phyloP scores from a whole-genome alignment of 1,284 basidiomycete genomes.

The Mixia osmundae region DNA sequence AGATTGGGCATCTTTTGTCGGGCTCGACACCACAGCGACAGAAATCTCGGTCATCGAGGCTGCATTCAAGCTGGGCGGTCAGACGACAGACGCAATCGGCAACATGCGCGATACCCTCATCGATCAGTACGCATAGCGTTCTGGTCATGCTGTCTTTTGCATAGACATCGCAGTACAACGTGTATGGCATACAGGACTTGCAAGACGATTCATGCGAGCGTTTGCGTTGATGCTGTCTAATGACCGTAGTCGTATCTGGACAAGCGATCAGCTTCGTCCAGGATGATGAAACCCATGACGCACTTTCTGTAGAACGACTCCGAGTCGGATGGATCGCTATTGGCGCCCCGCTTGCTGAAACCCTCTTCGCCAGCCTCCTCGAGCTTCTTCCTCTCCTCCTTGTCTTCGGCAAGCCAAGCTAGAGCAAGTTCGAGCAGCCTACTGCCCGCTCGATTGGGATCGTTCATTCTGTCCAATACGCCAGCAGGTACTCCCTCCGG shows the following conservation, averaged over 20 bases:
- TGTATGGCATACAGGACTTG: not conserved
- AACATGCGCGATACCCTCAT: slow-evolving; percentile 18
- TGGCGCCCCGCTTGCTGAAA: slow-evolving; percentile 41
- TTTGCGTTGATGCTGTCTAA: no score
- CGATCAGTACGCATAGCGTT: slow-evolving; percentile 13
- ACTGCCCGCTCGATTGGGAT: slow-evolving; percentile 21
- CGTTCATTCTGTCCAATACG: slow-evolving; percentile 13
- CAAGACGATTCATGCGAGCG: no score
- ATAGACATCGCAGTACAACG: not conserved
- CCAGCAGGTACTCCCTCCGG: slow-evolving; percentile 6
- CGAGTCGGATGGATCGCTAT: slow-evolving; percentile 37
- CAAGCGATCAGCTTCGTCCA: no score
- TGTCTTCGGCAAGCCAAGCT: slow-evolving; percentile 63
- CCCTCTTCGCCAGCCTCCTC: slow-evolving; percentile 26
- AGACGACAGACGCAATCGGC: slow-evolving; percentile 13
- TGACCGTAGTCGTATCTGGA: slow-evolving; percentile 12
- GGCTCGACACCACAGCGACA: slow-evolving; percentile 87
- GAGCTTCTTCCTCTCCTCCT: slow-evolving; percentile 37
- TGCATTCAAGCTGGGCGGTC: slow-evolving; percentile 38
- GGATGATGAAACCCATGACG: slow-evolving; percentile 6
- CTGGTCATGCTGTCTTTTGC: not conserved
- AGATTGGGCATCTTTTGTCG: slow-evolving; percentile 95
- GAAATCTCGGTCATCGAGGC: slow-evolving; percentile 97
- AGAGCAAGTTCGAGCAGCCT: slow-evolving; percentile 48
- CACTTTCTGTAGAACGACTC: slow-evolving; percentile 77